phyloP scores from a whole-genome alignment of 2,329 filamentous ascomycete species.

The Penicillium sp. region DNA sequence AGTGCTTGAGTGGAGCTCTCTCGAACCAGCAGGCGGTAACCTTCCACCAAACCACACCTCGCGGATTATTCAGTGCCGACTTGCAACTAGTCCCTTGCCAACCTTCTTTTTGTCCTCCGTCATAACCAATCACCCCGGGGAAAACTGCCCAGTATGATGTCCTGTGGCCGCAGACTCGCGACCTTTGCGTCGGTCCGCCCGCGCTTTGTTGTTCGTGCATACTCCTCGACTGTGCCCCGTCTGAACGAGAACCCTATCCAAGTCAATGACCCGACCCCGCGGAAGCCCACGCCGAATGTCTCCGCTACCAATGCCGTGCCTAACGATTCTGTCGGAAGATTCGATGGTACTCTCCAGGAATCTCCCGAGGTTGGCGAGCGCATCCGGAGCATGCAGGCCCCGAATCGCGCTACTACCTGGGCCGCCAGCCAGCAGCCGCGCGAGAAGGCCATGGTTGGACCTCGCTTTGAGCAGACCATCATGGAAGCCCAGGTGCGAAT shows the following conservation, averaged over 20 bases:
- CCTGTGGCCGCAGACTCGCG: constrained; percentile 48
- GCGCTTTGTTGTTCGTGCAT: constrained; percentile 38
- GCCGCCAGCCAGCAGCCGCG: constrained; percentile 80
- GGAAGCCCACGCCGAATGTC: constrained; percentile 53
- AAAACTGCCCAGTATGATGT: constrained; percentile 43
- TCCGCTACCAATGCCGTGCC: constrained; percentile 62
- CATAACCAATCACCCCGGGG: constrained; percentile 18
- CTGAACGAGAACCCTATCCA: constrained; percentile 43
- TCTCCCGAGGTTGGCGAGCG: constrained; percentile 55
- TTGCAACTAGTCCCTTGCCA: constrained; percentile 14
- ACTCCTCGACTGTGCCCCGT: constrained; percentile 46
- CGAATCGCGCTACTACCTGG: constrained; percentile 81
- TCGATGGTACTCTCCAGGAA: constrained; percentile 58
- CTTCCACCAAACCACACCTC: constrained; percentile 35
- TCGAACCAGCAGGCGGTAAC: constrained; percentile 15
- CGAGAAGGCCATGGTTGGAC: constrained; percentile 82
- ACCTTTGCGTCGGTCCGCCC: constrained; percentile 43
- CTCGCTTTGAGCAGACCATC: constrained; percentile 95
- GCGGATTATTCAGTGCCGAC: constrained; percentile 25
- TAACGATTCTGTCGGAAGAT: constrained; percentile 47
- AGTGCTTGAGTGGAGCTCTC: constrained; percentile 5
- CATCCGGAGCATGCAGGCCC: constrained; percentile 69
- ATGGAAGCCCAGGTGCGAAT: constrained; percentile 79
- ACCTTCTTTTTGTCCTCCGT: constrained; percentile 20
- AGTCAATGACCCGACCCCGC: constrained; percentile 59